Percentiles rank a stretch among this genome's conserved stretches.
phyloP scores from a whole-genome alignment of 192 early-diverging fungal species.

The Gigaspora rosea region DNA sequence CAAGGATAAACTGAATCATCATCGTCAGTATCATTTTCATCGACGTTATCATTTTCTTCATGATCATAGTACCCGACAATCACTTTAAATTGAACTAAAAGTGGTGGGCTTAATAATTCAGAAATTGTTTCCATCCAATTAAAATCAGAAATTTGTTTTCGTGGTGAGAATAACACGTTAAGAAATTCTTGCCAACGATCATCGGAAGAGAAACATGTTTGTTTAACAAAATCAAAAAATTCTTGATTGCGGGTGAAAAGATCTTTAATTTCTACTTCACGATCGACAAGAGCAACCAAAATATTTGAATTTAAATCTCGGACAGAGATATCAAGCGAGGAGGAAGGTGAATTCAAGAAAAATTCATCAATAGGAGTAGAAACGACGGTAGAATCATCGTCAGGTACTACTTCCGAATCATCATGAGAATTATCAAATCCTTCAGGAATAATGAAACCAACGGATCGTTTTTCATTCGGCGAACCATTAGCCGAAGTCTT shows the following conservation, averaged over 20 bases:
- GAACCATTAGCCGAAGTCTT: too few relatives aligned
- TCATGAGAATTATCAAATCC: too few relatives aligned
- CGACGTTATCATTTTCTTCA: slow-evolving; percentile 30
- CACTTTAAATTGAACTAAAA: slow-evolving; percentile 41
- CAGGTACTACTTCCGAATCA: too few relatives aligned
- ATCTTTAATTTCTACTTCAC: slow-evolving; percentile 9
- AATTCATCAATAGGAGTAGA: neutral
- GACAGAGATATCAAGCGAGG: neutral
- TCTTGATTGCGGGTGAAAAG: neutral
- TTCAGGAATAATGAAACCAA: too few relatives aligned
- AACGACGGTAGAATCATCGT: too few relatives aligned
- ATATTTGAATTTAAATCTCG: neutral
- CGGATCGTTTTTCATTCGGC: too few relatives aligned
- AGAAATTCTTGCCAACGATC: slow-evolving; percentile 38
- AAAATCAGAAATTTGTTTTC: slow-evolving; percentile 15
- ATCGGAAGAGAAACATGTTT: slow-evolving; percentile 29
- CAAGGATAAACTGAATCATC: neutral
- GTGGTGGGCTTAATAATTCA: too few relatives aligned
- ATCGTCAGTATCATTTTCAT: slow-evolving; percentile 11
- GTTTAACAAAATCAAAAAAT: slow-evolving; percentile 30
- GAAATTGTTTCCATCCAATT: too few relatives aligned
- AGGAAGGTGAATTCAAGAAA: neutral
- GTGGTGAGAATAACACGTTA: slow-evolving; percentile 28
- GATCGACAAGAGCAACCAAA: neutral
- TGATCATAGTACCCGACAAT: slow-evolving; percentile 40